Conservation (phyloP, 306 rosid genomes). For the Rosa multiflora region DNA sequence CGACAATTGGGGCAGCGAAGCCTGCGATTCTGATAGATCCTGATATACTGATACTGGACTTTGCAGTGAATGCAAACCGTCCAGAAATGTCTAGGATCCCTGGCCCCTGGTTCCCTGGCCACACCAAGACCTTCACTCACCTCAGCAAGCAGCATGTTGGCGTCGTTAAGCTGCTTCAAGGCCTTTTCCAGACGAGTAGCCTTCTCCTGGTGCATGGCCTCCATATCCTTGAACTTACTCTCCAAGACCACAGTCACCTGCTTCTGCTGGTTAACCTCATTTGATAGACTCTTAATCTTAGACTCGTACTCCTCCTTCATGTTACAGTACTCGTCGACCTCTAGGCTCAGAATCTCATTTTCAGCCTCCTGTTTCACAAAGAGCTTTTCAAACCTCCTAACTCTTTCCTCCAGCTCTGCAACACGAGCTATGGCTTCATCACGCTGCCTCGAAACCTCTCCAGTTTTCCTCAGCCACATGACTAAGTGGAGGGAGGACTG, state of each 20-base stretch:
- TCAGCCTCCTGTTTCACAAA: neutral
- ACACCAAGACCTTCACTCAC: neutral
- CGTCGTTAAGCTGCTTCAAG: neutral
- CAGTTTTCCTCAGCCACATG: constrained; percentile 13
- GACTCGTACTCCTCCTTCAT: neutral
- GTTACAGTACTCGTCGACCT: neutral
- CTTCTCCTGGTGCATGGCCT: constrained; percentile 14
- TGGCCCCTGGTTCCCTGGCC: constrained; percentile 23
- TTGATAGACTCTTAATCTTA: neutral
- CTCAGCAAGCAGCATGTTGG: neutral
- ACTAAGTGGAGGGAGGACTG: constrained; percentile 11
- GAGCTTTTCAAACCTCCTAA: neutral
- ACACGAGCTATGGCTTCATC: constrained; percentile 5
- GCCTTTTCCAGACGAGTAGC: neutral
- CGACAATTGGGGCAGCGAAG: constrained; percentile 78
- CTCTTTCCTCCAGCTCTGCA: constrained; percentile 8
- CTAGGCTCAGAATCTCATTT: neutral
- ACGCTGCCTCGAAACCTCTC: neutral
- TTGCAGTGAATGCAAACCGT: constrained; percentile 77
- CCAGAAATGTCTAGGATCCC: constrained; percentile 69
- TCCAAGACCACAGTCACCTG: neutral
- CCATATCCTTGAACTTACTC: neutral
- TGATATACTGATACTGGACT: constrained; percentile 72
- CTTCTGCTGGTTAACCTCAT: constrained; percentile 8
- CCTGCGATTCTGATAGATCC: constrained; percentile 71